Evolutionary conservation across 139 green algal species (phyloP).

Genomic region (Tetraselmis chui): DNA sequence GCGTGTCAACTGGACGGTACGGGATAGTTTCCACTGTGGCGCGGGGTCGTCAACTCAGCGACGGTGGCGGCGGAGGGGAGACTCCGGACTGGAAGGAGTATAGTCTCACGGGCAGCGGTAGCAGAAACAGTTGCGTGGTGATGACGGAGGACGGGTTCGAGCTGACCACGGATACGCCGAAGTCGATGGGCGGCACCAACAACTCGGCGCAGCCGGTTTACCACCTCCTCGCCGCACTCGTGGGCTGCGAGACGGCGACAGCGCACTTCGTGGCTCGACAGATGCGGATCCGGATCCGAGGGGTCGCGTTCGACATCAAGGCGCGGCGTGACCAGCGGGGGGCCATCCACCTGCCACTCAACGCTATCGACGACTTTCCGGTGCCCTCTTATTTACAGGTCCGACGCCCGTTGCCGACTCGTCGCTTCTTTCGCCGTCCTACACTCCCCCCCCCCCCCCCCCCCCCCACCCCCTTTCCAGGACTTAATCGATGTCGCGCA

Average conservation of each 20-base stretch:
- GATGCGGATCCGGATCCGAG: background rate
- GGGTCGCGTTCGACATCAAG: background rate
- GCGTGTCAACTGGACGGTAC: too few species aligned
- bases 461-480: too few species aligned
- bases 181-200: background rate
- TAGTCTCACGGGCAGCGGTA: background rate
- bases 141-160: background rate
- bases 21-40: too few species aligned
- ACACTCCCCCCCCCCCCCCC: too few species aligned
- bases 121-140: background rate
- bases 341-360: background rate
- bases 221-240: background rate
- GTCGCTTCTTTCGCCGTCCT: too few species aligned
- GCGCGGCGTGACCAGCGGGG: background rate
- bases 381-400: background rate
- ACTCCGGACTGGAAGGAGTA: background rate
- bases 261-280: background rate
- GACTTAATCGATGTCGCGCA: too few species aligned
- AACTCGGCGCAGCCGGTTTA: background rate
- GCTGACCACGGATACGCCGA: background rate
- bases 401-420: too few species aligned
- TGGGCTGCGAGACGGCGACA: background rate
- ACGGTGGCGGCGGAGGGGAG: background rate
- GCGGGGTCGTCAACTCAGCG: background rate
- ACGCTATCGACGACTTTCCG: background rate